Evolutionary conservation across 176 grass and related monocot genomes (phyloP), one percentile per base, ranked within the genome.

Genomic region (Stipa capillata): DNA sequence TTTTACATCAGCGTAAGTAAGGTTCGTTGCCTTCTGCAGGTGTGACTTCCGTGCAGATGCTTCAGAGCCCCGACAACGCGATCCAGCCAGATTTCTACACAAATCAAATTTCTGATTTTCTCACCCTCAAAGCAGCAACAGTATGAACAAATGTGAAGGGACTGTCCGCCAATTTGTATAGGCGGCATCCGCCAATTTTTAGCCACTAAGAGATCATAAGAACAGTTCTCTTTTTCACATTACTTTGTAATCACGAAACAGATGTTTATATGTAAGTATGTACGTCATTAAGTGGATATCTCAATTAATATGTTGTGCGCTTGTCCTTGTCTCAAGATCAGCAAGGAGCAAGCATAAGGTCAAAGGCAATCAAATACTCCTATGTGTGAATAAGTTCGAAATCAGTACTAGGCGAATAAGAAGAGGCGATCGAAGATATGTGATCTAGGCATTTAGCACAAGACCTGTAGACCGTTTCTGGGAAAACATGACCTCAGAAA

Each of bases 1-100:
- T 84, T n/a, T 49, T 72, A 17, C 45, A 53, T 69, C 67, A 27
- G 54, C 34, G 62, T 61, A 58, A 77, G 8, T 27, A 58, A 82
- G 28, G n/a, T n/a, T n/a, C n/a, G 42, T 47, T 65, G 31, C 18
- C 57, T 84, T 32, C 79, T 83, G 21, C 77, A 95, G 96, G 96
- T 65, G 96, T 99, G 54, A 99, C 96, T n/a, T 88, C 85, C 72
- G 77, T 87, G 50, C 58, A 98, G 81, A 91, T 55, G 61, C 96
- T 98, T 78, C 92, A 94, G 63, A 94, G 85, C 83, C 89, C 92
- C 2, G 86, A 89, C 27, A 98, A 98, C 78, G 84, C 90, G 0
- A 93, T 98, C 53, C 96, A 91, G 66, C 92, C 92, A 79, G 96
- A 93, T 93, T 95, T 93, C 70, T 99, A 95, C 66, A 91, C 92